Conservation (phyloP, 2,329 filamentous ascomycete genomes). For the Helicocarpus griseus region DNA sequence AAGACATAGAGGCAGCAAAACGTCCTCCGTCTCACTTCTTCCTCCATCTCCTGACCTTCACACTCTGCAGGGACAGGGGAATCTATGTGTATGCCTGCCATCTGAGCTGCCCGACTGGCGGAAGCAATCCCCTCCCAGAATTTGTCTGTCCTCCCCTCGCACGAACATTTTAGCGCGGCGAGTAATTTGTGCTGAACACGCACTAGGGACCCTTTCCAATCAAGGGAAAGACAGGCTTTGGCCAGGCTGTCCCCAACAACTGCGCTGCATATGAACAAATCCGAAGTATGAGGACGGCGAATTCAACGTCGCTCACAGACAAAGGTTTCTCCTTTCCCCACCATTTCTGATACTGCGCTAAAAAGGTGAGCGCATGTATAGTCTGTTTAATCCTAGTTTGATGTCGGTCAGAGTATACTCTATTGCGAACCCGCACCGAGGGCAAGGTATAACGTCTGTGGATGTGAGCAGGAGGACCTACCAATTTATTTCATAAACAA, state of each 20-base stretch:
- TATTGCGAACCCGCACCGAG: too few species aligned
- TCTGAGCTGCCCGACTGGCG: slow-evolving; percentile 1
- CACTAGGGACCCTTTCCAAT: neutral
- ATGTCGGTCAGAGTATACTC: too few species aligned
- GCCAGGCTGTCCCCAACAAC: neutral
- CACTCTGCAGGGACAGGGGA: neutral
- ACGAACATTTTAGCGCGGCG: neutral
- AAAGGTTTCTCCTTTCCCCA: neutral
- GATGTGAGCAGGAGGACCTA: neutral
- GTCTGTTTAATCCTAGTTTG: neutral
- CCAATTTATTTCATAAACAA: neutral
- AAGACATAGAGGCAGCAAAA: neutral
- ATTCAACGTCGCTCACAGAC: neutral
- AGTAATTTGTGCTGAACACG: neutral
- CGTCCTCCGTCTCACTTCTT: neutral
- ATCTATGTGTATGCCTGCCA: neutral
- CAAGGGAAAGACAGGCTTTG: neutral
- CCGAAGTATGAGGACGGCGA: neutral
- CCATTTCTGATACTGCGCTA: neutral
- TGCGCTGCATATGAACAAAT: neutral
- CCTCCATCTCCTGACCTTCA: neutral
- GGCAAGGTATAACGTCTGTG: too few species aligned
- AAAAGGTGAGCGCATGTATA: neutral
- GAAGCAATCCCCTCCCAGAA: neutral
- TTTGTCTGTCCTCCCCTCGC: slow-evolving; percentile 1